Evolutionary conservation across 176 grass and related monocot species (phyloP).

Genomic region (Aechmea fasciata): DNA sequence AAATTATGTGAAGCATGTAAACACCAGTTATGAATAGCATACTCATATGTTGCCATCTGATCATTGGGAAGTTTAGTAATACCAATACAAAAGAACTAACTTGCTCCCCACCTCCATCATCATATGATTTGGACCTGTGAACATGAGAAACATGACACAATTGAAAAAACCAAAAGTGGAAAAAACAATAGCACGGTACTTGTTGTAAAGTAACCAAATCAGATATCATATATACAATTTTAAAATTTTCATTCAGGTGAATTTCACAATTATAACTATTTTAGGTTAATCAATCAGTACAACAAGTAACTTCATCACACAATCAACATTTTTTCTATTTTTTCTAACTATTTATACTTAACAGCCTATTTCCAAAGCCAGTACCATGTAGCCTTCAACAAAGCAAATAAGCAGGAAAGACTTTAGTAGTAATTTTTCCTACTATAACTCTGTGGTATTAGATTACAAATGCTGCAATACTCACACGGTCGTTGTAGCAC

Average conservation of each 20-base stretch:
- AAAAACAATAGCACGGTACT: not conserved
- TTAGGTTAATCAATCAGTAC: too few species aligned
- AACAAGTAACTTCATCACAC: too few species aligned
- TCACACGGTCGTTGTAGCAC: too few species aligned
- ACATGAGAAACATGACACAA: constrained; percentile 16
- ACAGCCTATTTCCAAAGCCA: too few species aligned
- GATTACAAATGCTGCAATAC: too few species aligned
- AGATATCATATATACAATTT: not conserved
- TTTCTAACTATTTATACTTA: too few species aligned
- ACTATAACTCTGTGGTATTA: too few species aligned
- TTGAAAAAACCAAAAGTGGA: constrained; percentile 9
- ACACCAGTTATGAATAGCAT: constrained; percentile 16
- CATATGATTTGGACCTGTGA: constrained; percentile 91
- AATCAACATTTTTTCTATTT: too few species aligned
- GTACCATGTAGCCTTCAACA: too few species aligned
- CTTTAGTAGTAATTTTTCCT: too few species aligned
- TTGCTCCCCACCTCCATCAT: constrained; percentile 81
- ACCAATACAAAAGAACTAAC: constrained; percentile 6
- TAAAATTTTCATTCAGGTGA: not conserved
- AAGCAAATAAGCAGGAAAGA: too few species aligned
- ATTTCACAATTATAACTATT: not conserved
- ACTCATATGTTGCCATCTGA: constrained; percentile 15
- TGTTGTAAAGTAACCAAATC: constrained; percentile 1
- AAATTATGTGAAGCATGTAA: constrained; percentile 27
- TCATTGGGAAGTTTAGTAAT: constrained; percentile 11